A percentile compares a stretch with the other conserved stretches of the same genome.
phyloP scores from a whole-genome alignment of 441 rosid species.

The Gossypium aridum region DNA sequence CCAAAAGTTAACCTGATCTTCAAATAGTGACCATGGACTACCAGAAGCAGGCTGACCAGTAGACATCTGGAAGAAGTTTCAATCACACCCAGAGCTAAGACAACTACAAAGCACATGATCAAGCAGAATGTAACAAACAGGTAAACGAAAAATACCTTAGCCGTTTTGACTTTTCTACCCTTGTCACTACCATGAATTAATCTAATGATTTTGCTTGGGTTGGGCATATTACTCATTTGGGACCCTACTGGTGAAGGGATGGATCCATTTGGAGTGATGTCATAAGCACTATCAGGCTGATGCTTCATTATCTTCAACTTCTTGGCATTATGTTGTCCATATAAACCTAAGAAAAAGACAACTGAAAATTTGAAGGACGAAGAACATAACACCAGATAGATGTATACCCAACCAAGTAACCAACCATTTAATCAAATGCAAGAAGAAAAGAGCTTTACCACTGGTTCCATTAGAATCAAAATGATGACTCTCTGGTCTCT shows the following conservation, averaged over 20 bases:
- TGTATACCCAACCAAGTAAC: neutral
- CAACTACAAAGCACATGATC: conserved; percentile 13
- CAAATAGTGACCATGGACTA: conserved; percentile 91
- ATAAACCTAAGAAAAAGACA: conserved; percentile 46
- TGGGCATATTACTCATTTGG: conserved; percentile 96
- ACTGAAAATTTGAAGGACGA: conserved; percentile 18
- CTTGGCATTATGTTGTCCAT: conserved; percentile 64
- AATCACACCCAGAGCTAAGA: conserved; percentile 13
- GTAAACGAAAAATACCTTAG: conserved; percentile 50
- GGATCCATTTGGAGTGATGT: conserved; percentile 55
- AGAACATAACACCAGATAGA: conserved; percentile 7
- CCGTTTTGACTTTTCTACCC: conserved; percentile 65
- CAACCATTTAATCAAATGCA: neutral
- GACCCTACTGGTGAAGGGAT: conserved; percentile 85
- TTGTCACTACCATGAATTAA: conserved; percentile 61
- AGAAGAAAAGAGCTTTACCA: conserved; percentile 29
- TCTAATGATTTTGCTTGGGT: conserved; percentile 69
- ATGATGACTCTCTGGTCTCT: conserved; percentile 66
- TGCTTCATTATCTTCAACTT: conserved; percentile 79
- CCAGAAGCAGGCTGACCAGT: conserved; percentile 74
- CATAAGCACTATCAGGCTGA: conserved; percentile 49
- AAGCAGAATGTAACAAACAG: conserved; percentile 9
- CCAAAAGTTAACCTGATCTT: conserved; percentile 74
- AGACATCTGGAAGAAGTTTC: conserved; percentile 51
- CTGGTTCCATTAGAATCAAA: conserved; percentile 75